phyloP scores from a whole-genome alignment of 2,329 filamentous ascomycete species.

The Laburnicola sp. region DNA sequence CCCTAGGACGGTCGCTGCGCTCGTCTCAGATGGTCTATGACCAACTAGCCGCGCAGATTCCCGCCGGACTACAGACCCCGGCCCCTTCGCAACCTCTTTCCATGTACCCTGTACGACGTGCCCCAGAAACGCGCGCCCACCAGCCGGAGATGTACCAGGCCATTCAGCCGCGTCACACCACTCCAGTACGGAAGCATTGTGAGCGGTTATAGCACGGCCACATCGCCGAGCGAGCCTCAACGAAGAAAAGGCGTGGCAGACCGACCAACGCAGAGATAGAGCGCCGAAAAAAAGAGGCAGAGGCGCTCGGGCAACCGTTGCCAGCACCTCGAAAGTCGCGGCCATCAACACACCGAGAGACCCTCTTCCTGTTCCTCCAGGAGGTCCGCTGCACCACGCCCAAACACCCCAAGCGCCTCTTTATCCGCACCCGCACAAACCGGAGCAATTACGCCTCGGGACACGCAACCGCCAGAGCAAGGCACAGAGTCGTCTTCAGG shows the following conservation, averaged over 20 bases:
- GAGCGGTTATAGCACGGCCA: constrained; percentile 32
- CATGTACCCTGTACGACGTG: constrained; percentile 37
- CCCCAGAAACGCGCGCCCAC: constrained; percentile 44
- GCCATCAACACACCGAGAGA: constrained; percentile 36
- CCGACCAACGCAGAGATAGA: constrained; percentile 54
- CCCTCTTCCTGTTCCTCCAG: constrained; percentile 26
- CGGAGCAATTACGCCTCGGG: constrained; percentile 34
- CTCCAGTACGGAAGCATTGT: constrained; percentile 35
- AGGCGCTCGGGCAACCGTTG: constrained; percentile 45
- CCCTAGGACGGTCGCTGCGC: constrained; percentile 41
- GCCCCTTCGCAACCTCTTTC: constrained; percentile 35
- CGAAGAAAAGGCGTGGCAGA: constrained; percentile 53
- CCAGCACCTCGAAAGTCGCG: constrained; percentile 42
- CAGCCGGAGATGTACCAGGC: constrained; percentile 35
- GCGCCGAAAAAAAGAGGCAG: constrained; percentile 48
- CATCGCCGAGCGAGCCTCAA: constrained; percentile 41
- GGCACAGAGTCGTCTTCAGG: constrained; percentile 41
- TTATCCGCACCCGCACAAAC: constrained; percentile 19
- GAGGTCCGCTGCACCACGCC: constrained; percentile 30
- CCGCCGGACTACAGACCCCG: constrained; percentile 35
- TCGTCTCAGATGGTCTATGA: constrained; percentile 43
- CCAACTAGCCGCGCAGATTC: constrained; percentile 31
- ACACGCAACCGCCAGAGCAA: constrained; percentile 29
- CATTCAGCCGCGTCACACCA: constrained; percentile 50
- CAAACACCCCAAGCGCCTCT: constrained; percentile 34